Base-by-base conservation (phyloP, 495 filamentous ascomycete genomes). In the Jackrogersella minutella region DNA sequence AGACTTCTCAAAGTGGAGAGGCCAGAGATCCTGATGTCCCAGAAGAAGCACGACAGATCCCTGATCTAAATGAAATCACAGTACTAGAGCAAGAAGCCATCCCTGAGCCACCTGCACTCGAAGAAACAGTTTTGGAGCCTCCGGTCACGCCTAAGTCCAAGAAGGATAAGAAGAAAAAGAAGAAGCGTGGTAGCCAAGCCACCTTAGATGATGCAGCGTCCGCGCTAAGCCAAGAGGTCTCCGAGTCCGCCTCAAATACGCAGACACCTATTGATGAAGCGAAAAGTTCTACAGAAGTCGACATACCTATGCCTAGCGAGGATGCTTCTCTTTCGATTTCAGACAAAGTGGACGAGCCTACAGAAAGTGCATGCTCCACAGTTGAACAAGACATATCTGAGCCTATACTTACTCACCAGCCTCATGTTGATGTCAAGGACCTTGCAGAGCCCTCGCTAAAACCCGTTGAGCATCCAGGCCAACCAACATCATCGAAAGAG, bases 151-250 rank as follows among this genome's bases (percentile, higher is more conserved):
- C 34, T 22, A 76, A 73, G 51, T 73, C 75, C 26, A 71, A 74
- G 58, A 73, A 77, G 68, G 69, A 74, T 46, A 67, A 76, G 73
- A 70, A 73, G 39, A 70, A 69, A 47, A 62, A 69, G 47, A 62
- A 74, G 43, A 70, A 73, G 58, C 58, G 57, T 43, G 62, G 62
- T 34, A 65, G 53, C 54, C 64, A 65, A 9, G 11, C 57, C 41
- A 1, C 36, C 19, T 21, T 53, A 19, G 60, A 68, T 10, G 64
- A 61, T 44, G n/a, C 11, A 7, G 17, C 14, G 2, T 44, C 46
- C 17, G 21, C 30, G 17, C 52, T 36, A 39, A 37, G 17, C 22
- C 49, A 64, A 24, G 61, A 39, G 1, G 17, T 21, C 30, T 30
- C 61, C 5, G 64, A 63, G 33, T 40, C 53, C 3, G n/a, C 28